A percentile compares a stretch with the other conserved stretches of the same genome.
Evolutionary conservation across 73 alveolate genomes (phyloP).

Genomic region (Paramecium sonneborni): DNA sequence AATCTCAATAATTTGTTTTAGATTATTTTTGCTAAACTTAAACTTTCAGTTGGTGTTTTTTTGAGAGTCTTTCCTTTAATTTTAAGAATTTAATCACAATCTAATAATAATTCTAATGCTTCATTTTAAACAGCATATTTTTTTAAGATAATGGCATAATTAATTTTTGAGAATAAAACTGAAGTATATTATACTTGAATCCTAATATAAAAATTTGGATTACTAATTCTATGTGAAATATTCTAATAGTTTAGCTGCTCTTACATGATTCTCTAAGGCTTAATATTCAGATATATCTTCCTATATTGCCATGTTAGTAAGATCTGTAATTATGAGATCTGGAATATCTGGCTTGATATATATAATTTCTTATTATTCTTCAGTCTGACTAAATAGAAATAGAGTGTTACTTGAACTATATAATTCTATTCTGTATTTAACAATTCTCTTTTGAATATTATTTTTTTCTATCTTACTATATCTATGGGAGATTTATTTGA

Average conservation of each 20-base stretch:
- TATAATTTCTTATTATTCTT: conserved; percentile 20
- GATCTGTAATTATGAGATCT: conserved; percentile 9
- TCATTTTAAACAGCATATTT: background rate
- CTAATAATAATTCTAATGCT: conserved; percentile 4
- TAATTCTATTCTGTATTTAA: conserved; percentile 19
- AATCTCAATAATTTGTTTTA: conserved; percentile 32
- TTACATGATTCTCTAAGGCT: conserved; percentile 10
- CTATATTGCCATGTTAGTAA: conserved; percentile 14
- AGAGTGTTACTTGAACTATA: background rate
- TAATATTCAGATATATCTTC: conserved; percentile 34
- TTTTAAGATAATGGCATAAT: background rate
- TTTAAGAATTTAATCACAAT: conserved; percentile 26
- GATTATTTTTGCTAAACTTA: conserved; percentile 21
- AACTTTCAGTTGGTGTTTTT: background rate
- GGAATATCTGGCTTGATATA: conserved; percentile 6
- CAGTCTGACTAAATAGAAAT: background rate
- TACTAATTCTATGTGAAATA: conserved; percentile 27
- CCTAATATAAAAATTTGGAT: background rate
- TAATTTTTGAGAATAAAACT: conserved; percentile 38
- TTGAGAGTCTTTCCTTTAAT: conserved; percentile 40
- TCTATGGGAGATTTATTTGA: background rate
- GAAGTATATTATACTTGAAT: conserved; percentile 26
- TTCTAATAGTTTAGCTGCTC: conserved; percentile 47
- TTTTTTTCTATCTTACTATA: background rate
- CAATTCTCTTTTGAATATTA: background rate